phyloP scores from a whole-genome alignment of 768 basidiomycete species.

The Clathrus columnatus region DNA sequence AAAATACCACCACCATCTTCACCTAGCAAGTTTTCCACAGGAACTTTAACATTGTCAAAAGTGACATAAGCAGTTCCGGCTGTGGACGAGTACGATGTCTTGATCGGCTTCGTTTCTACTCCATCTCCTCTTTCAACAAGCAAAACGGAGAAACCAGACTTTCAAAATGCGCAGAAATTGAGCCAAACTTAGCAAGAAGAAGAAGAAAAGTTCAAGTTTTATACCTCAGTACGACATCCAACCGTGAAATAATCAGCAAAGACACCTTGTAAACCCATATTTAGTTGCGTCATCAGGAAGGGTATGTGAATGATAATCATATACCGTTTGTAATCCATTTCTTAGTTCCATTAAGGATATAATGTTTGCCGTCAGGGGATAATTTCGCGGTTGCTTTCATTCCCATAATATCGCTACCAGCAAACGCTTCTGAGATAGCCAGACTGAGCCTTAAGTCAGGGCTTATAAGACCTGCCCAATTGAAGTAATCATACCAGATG shows the following conservation, averaged over 20 bases:
- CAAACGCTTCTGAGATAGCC: constrained; percentile 85
- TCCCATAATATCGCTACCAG: constrained; percentile 78
- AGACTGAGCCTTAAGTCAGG: constrained; percentile 23
- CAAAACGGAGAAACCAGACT: constrained; percentile 71
- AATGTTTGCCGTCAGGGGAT: constrained; percentile 73
- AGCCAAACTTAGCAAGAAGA: background rate
- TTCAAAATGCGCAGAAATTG: constrained; percentile 12
- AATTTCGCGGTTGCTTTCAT: constrained; percentile 71
- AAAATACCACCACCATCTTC: constrained; percentile 66
- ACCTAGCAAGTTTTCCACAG: constrained; percentile 81
- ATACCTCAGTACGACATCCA: constrained; percentile 56
- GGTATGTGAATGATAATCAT: background rate
- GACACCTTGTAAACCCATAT: background rate
- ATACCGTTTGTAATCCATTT: constrained; percentile 78
- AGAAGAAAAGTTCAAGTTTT: background rate
- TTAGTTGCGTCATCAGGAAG: background rate
- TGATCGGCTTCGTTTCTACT: constrained; percentile 78
- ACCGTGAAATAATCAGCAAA: constrained; percentile 43
- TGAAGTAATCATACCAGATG: constrained; percentile 38
- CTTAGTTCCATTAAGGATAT: constrained; percentile 82
- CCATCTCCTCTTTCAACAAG: constrained; percentile 76
- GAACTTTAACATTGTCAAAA: constrained; percentile 79
- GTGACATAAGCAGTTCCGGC: constrained; percentile 84
- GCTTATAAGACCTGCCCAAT: background rate
- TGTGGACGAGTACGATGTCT: constrained; percentile 80